phyloP scores from a whole-genome alignment of 768 basidiomycete species.

The Lactifluus hygrophoroides region DNA sequence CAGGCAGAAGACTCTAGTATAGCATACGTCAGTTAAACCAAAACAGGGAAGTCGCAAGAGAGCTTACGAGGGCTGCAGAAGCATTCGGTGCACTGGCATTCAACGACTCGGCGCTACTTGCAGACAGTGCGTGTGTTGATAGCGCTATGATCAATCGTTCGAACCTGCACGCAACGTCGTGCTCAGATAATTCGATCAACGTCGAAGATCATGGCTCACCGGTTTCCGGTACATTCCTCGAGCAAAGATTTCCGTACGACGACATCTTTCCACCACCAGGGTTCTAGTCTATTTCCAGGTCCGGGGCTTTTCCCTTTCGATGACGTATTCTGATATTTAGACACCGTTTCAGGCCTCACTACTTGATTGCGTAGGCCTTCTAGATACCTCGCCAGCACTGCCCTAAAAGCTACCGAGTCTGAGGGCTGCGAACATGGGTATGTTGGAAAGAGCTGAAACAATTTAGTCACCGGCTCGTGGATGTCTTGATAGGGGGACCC shows the following conservation, averaged over 20 bases:
- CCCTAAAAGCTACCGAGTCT: slow-evolving; percentile 43
- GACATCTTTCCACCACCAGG: slow-evolving; percentile 52
- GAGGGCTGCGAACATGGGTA: slow-evolving; percentile 49
- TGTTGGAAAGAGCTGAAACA: slow-evolving; percentile 35
- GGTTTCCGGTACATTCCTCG: slow-evolving; percentile 46
- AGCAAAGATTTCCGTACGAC: slow-evolving; percentile 46
- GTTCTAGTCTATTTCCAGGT: slow-evolving; percentile 9
- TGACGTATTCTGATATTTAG: slow-evolving; percentile 7
- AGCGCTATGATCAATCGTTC: slow-evolving; percentile 42
- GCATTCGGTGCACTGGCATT: slow-evolving; percentile 9
- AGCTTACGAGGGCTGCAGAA: slow-evolving; percentile 5
- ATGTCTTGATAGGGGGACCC: slow-evolving; percentile 14
- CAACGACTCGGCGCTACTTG: slow-evolving; percentile 22
- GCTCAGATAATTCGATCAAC: background rate
- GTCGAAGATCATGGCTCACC: slow-evolving; percentile 27
- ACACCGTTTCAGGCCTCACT: slow-evolving; percentile 27
- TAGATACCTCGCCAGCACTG: slow-evolving; percentile 42
- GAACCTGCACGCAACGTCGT: slow-evolving; percentile 32
- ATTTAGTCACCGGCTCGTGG: background rate
- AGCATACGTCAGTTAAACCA: slow-evolving; percentile 9
- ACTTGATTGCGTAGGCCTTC: slow-evolving; percentile 37
- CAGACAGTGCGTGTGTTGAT: slow-evolving; percentile 42
- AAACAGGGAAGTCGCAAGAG: background rate
- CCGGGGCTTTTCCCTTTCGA: slow-evolving; percentile 20
- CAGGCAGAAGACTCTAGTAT: slow-evolving; percentile 24